These are phyloP conservation scores for Lathyrus aphaca DNA, from an alignment of 306 rosid genomes.

Conservation along the genomic window DNA sequence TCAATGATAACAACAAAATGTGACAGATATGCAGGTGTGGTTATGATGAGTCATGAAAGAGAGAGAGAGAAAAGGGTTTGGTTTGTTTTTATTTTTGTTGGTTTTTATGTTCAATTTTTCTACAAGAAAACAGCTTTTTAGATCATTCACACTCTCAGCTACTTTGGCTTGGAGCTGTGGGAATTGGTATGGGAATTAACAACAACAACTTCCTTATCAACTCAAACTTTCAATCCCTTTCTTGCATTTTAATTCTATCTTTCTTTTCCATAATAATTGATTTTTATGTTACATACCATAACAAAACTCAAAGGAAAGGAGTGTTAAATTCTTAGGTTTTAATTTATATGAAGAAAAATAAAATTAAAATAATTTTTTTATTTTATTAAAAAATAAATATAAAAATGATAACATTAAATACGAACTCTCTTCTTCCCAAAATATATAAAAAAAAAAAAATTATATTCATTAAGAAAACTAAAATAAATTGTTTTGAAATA, in stretches of 20 bases:
- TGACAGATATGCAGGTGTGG: conserved; percentile 65
- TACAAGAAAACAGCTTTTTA: conserved; percentile 69
- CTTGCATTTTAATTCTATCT: conserved; percentile 38
- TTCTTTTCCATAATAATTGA: conserved; percentile 52
- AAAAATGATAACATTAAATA: no score
- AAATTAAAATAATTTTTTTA: no score
- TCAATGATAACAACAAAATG: conserved; percentile 43
- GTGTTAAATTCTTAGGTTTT: no score
- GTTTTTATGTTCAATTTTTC: conserved; percentile 18
- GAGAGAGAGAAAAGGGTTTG: conserved; percentile 42
- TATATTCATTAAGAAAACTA: no score
- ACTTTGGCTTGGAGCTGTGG: conserved; percentile 72
- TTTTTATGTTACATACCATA: no score
- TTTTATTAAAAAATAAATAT: no score
- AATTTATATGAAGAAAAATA: no score
- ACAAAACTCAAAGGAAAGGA: no score
- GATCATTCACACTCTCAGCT: conserved; percentile 71
- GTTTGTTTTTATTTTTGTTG: conserved; percentile 23
- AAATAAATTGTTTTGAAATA: no score
- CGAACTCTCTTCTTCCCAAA: no score
- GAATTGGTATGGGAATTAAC: conserved; percentile 32
- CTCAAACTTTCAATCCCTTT: conserved; percentile 54
- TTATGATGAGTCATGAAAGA: conserved; percentile 45
- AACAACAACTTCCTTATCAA: conserved; percentile 69
- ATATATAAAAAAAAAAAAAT: no score